Evolutionary conservation across 73 alveolate genomes (phyloP).

Genomic region (Symbiodinium natans): DNA sequence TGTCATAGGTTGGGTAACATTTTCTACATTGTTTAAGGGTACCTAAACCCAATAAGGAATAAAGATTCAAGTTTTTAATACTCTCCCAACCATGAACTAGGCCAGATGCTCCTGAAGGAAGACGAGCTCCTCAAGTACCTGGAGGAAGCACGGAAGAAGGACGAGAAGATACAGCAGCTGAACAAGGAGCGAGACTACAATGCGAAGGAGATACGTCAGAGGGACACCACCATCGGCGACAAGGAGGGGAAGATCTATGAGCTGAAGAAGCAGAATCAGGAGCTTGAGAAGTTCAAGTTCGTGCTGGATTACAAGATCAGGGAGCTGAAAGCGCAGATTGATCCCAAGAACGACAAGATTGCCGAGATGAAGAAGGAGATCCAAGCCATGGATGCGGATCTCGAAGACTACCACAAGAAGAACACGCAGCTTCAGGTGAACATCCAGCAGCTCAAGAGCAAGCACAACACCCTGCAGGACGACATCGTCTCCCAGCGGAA

Average conservation of each 20-base stretch:
- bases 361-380: constrained; percentile 95
- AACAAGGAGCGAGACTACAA: constrained; percentile 24
- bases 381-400: constrained; percentile 81
- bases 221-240: constrained; percentile 97
- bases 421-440: constrained; percentile 96
- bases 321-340: constrained; percentile 98
- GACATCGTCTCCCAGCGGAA: constrained; percentile 92
- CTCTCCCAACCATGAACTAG: too few relatives aligned
- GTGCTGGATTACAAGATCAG: constrained; percentile 98
- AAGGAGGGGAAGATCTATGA: constrained; percentile 97
- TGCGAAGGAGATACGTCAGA: constrained; percentile 95
- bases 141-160: constrained; percentile 63
- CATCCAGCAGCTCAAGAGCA: constrained; percentile 96
- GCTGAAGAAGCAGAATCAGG: constrained; percentile 98
- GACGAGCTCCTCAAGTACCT: constrained; percentile 1
- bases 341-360: constrained; percentile 98
- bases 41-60: too few relatives aligned
- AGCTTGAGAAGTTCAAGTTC: constrained; percentile 98
- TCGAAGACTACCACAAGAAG: constrained; percentile 95
- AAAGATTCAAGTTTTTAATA: too few relatives aligned
- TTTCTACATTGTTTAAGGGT: too few relatives aligned
- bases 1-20: neutral
- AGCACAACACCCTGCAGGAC: constrained; percentile 96
- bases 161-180: constrained; percentile 53
- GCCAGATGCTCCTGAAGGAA: neutral